Evolutionary conservation across 1,284 basidiomycete species (phyloP).

Genomic region (Vanrija sp.): DNA sequence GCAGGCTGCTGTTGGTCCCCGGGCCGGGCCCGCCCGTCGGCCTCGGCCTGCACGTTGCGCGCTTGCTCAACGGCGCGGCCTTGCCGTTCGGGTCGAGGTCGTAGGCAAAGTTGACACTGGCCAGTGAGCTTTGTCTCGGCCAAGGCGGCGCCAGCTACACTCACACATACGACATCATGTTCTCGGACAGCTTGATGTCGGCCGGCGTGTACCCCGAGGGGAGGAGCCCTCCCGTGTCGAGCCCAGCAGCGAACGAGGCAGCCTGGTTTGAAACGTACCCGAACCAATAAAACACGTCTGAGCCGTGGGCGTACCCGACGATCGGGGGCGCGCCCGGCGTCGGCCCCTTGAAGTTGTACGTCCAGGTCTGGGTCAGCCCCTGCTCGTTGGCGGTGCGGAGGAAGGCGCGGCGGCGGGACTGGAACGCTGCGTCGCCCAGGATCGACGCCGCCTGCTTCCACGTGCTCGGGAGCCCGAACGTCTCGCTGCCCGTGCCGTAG

Average conservation of each 20-base stretch:
- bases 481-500: conserved; percentile 40
- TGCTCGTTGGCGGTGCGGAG: conserved; percentile 25
- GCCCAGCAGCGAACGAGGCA: background rate
- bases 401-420: conserved; percentile 30
- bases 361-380: conserved; percentile 30
- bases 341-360: conserved; percentile 30
- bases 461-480: conserved; percentile 28
- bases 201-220: conserved; percentile 17
- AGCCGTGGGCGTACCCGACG: conserved; percentile 14
- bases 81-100: conserved; percentile 37
- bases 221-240: background rate
- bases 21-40: background rate
- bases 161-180: conserved; percentile 41
- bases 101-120: conserved; percentile 45
- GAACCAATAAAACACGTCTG: conserved; percentile 31
- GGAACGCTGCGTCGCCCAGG: conserved; percentile 33
- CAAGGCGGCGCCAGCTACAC: background rate
- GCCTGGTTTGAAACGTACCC: conserved; percentile 10
- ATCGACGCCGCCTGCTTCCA: conserved; percentile 33
- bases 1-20: background rate
- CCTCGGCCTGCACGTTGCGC: conserved; percentile 13
- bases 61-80: background rate
- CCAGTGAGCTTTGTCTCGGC: too few relatives aligned
- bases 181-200: conserved; percentile 21
- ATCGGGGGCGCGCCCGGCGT: background rate